phyloP scores from a whole-genome alignment of 768 basidiomycete species.

The Rhizopogon sp. region DNA sequence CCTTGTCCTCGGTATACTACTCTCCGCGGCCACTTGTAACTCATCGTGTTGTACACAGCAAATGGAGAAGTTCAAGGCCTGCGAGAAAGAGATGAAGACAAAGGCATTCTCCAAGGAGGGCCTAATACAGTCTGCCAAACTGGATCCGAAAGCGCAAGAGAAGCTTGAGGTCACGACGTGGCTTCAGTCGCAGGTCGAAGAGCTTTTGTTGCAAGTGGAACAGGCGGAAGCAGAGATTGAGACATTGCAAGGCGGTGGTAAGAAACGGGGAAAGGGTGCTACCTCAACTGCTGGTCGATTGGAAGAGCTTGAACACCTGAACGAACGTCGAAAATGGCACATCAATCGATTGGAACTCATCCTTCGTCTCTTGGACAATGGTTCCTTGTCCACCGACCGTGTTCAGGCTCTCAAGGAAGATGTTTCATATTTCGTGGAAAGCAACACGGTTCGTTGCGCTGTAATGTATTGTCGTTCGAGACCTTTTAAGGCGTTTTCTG shows the following conservation, averaged over 20 bases:
- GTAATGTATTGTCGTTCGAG: conserved; percentile 3
- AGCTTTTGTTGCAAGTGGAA: conserved; percentile 90
- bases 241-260: conserved; percentile 58
- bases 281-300: conserved; percentile 58
- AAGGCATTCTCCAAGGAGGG: conserved; percentile 99
- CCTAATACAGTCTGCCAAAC: conserved; percentile 85
- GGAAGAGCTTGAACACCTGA: conserved; percentile 81
- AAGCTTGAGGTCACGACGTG: conserved; percentile 86
- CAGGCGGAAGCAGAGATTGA: conserved; percentile 94
- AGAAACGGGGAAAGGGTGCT: conserved; percentile 79
- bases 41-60: conserved; percentile 52
- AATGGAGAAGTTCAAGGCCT: conserved; percentile 99
- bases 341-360: conserved; percentile 89
- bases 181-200: conserved; percentile 86
- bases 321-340: conserved; percentile 96
- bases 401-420: conserved; percentile 86
- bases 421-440: conserved; percentile 93
- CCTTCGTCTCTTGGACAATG: conserved; percentile 89
- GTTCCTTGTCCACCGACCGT: conserved; percentile 77
- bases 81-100: conserved; percentile 99
- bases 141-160: conserved; percentile 97
- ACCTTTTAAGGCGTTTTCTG: conserved; percentile 15
- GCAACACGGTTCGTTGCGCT: conserved; percentile 73
- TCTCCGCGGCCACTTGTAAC: conserved; percentile 1
- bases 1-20: conserved; percentile 4